Base-by-base conservation (phyloP, 768 basidiomycete species). In the Lentinus brumalis region DNA sequence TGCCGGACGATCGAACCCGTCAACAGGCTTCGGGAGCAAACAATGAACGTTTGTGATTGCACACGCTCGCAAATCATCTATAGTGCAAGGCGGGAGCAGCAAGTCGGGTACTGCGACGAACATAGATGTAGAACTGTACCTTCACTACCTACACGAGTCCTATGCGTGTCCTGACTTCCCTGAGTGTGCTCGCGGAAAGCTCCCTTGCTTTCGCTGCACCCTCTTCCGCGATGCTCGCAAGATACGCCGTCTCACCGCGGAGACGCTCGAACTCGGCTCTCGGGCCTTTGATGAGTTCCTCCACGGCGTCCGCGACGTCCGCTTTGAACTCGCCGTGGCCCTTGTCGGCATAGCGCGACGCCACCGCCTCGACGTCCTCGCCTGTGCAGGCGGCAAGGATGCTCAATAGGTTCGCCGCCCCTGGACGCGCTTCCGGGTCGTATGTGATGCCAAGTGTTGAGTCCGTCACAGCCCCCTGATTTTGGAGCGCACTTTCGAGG, bases 381-480 rank as follows among this genome's bases (percentile, higher is more conserved):
- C 78, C 76, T 0, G 81, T 81, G 67, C 91, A 95, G 1, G 92
- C 89, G 2, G 87, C 86, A 12, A 95, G 81, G 49, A 97, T 95
- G 0, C 80, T 78, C 5, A 97, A 77, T 0, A 97, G 77, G 67
- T 96, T 97, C 1, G 91, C 84, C 1, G 90, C 83, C 4, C 95
- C 96, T 0, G 94, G 93, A 8, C 94, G 86, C n/a, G 73, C 70
- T 1, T 75, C 74, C 0, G 95, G 93, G 70, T 97, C 93, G 66
- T 87, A 98, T 0, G 89, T 87, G 45, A 97, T 85, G 3, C 86
- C 86, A 0, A 72, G 72, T 11, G 82, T 81, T 0, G 93, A 91
- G 72, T 98, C 96, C 0, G 96, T 98, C 1, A 95, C 89, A 1
- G 96, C 91, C 6, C 79, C 18, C 87, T 86, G 58, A 98, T 82